Evolutionary conservation across 306 rosid genomes (phyloP), one percentile per base, ranked within the genome.

Genomic region (Prunus salicina): DNA sequence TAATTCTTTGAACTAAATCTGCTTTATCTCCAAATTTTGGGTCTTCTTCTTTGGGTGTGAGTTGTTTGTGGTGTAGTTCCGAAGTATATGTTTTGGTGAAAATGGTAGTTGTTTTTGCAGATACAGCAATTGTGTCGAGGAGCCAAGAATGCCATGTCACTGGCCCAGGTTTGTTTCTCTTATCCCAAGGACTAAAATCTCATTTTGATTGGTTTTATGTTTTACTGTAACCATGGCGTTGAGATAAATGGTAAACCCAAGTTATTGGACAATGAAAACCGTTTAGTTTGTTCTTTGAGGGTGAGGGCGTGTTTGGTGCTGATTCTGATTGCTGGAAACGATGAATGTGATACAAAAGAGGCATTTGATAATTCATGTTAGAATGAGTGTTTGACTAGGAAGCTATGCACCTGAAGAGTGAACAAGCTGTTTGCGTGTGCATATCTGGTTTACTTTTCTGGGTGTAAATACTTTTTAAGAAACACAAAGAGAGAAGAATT

Each of bases 151-250:
- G 86, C 81, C 20, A 55, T 85, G 82, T 88, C 91, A n/a, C 76
- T 88, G 78, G 89, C 89, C 19, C 91, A 88, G 91, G 91, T 88
- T 25, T 14, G 84, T 63, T 53, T 84, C 76, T 28, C 32, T 78
- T 12, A 38, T 74, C 28, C 47, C 72, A 76, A 74, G 60, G 76
- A 27, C 57, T 85, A 6, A 27, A 18, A 30, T 71, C 25, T 55
- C 57, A n/a, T 55, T 67, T 80, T 41, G 34, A 51, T 45, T 73
- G 32, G 20, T 20, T 55, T 62, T 28, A 22, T 53, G 22, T 41
- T 55, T 68, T 49, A 69, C 24, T 60, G 34, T 64, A 53, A 43
- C 51, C 22, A 67, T 71, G 75, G 64, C 73, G 52, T 61, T 50
- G 63, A 50, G 64, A n/a, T 32, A 9, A 38, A 18, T 67, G 50